Evolutionary conservation across 1,284 basidiomycete species (phyloP).

Genomic region (Microbotryum lychnidis-dioicae): DNA sequence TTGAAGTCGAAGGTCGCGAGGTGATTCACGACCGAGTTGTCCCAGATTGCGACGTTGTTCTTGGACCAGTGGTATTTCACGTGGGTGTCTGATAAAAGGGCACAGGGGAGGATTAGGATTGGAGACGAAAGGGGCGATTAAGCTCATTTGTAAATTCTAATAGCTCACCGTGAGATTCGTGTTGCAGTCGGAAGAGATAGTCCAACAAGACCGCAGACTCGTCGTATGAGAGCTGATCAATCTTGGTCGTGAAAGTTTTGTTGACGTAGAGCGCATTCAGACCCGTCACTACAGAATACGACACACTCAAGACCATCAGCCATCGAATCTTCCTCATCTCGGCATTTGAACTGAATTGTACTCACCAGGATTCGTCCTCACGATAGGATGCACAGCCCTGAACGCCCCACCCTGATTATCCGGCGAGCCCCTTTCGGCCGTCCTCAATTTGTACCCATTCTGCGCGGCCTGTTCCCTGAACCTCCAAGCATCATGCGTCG

Average conservation of each 20-base stretch:
- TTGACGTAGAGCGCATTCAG: slow-evolving; percentile 59
- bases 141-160: no score
- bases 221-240: slow-evolving; percentile 52
- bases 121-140: no score
- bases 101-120: no score
- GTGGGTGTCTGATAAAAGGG: no score
- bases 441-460: slow-evolving; percentile 33
- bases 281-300: slow-evolving; percentile 47
- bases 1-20: no score
- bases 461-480: slow-evolving; percentile 45
- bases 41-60: no score
- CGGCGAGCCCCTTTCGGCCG: slow-evolving; percentile 47
- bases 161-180: slow-evolving; percentile 16
- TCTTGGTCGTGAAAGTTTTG: slow-evolving; percentile 52
- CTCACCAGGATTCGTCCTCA: slow-evolving; percentile 42
- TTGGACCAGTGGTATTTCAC: no score
- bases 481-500: slow-evolving; percentile 50
- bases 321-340: no score
- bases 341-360: no score
- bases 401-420: slow-evolving; percentile 54
- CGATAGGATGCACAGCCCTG: slow-evolving; percentile 28
- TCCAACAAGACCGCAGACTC: slow-evolving; percentile 52
- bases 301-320: no score
- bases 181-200: slow-evolving; percentile 42
- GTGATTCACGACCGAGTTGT: no score